Conservation (phyloP, 345 rosid species). For the Acer saccharum region DNA sequence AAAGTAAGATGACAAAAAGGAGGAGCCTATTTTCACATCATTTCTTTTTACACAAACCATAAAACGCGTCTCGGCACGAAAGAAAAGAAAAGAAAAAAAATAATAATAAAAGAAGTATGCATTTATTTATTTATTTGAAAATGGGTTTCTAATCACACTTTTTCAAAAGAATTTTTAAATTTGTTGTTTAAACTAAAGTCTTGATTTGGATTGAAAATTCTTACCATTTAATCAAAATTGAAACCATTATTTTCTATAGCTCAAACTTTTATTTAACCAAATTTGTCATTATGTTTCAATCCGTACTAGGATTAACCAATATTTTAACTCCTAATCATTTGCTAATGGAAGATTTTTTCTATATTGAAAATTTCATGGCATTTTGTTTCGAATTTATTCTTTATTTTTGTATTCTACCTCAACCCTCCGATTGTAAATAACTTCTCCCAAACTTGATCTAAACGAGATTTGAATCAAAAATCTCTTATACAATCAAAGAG, state of each 20-base stretch:
- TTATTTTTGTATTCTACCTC: no score
- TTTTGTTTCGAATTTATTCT: background rate
- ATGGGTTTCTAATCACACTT: background rate
- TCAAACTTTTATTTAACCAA: background rate
- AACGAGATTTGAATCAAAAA: no score
- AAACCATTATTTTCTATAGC: background rate
- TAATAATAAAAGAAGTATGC: no score
- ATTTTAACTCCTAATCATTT: background rate
- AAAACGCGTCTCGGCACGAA: constrained; percentile 21
- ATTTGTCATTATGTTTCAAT: background rate
- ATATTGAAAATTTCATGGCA: background rate
- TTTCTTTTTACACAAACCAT: background rate
- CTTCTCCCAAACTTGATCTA: no score
- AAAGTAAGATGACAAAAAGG: constrained; percentile 13
- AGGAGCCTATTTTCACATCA: constrained; percentile 9
- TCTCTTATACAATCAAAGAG: no score
- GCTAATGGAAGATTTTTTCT: background rate
- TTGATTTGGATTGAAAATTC: background rate
- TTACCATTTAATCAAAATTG: background rate
- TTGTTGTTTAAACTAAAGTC: background rate
- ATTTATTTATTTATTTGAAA: constrained; percentile 4
- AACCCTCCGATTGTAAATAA: no score
- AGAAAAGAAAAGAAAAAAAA: no score
- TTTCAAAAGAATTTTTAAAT: background rate
- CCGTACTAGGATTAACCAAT: background rate